Conservation (phyloP, 352 stramenopile genomes). For the Phytophthora vignae region DNA sequence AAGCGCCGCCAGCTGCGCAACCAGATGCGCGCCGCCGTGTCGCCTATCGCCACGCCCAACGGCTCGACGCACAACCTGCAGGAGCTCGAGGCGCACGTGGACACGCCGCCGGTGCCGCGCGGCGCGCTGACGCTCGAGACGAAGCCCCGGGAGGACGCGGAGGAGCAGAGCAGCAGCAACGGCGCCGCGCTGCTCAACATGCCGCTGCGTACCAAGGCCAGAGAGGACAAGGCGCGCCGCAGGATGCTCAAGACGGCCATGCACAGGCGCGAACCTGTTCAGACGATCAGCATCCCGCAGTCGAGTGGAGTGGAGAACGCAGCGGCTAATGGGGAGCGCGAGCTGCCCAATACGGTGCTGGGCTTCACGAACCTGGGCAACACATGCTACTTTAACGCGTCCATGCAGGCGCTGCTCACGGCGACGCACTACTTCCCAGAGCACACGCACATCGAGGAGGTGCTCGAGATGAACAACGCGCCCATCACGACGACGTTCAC, state of each 20-base stretch:
- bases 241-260: conserved; percentile 29
- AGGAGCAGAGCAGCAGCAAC: neutral
- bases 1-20: conserved; percentile 50
- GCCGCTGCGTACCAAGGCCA: conserved; percentile 41
- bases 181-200: conserved; percentile 35
- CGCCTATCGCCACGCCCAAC: conserved; percentile 34
- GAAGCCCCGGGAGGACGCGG: neutral
- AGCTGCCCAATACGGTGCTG: conserved; percentile 51
- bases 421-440: conserved; percentile 82
- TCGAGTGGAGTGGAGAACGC: neutral
- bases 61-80: conserved; percentile 23
- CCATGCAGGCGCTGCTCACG: conserved; percentile 91
- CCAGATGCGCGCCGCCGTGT: conserved; percentile 17
- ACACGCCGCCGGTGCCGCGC: neutral
- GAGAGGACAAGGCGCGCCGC: conserved; percentile 39
- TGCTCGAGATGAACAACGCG: conserved; percentile 67
- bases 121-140: neutral
- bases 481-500: conserved; percentile 91
- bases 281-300: conserved; percentile 23
- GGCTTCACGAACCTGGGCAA: conserved; percentile 93
- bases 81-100: conserved; percentile 1
- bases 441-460: conserved; percentile 53
- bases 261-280: conserved; percentile 18
- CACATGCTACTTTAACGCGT: conserved; percentile 94
- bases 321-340: neutral